Evolutionary conservation across 2,329 filamentous ascomycete species (phyloP).

Genomic region (Sarocladiaceae sp.): DNA sequence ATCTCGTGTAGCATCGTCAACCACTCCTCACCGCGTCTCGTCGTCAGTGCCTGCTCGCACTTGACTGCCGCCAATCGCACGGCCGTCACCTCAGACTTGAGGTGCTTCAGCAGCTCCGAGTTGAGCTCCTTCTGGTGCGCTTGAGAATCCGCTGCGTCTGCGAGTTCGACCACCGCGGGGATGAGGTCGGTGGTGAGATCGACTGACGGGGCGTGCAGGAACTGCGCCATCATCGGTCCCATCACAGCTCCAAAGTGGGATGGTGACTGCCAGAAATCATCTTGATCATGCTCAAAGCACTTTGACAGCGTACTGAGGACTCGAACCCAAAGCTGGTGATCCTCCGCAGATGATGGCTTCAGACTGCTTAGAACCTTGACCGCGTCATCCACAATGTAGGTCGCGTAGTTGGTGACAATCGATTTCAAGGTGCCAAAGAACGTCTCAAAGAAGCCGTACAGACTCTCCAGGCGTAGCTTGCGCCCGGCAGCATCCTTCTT

Average conservation of each 20-base stretch:
- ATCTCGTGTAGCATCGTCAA: slow-evolving; percentile 86
- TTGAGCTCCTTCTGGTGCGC: slow-evolving; percentile 92
- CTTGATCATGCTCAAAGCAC: slow-evolving; percentile 83
- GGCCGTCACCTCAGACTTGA: slow-evolving; percentile 64
- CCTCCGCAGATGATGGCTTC: slow-evolving; percentile 40
- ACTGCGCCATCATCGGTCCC: slow-evolving; percentile 62
- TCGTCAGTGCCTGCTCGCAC: slow-evolving; percentile 73
- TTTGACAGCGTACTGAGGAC: slow-evolving; percentile 66
- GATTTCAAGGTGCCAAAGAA: slow-evolving; percentile 88
- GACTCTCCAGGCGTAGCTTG: slow-evolving; percentile 60
- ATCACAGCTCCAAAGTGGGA: slow-evolving; percentile 74
- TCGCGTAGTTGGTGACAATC: slow-evolving; percentile 87
- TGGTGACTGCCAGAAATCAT: slow-evolving; percentile 93
- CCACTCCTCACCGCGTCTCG: slow-evolving; percentile 87
- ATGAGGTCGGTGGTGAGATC: slow-evolving; percentile 51
- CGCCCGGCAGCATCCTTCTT: slow-evolving; percentile 55
- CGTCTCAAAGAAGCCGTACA: slow-evolving; percentile 72
- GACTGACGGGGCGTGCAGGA: slow-evolving; percentile 39
- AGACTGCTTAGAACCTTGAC: slow-evolving; percentile 52
- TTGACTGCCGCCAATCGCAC: slow-evolving; percentile 77
- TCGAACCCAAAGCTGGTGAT: slow-evolving; percentile 58
- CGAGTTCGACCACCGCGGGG: slow-evolving; percentile 73
- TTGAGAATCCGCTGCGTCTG: slow-evolving; percentile 71
- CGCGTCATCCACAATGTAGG: slow-evolving; percentile 73
- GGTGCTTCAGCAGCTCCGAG: slow-evolving; percentile 64